Base-by-base conservation (phyloP, 2,329 filamentous ascomycete genomes). In the Ophiostoma montium region DNA sequence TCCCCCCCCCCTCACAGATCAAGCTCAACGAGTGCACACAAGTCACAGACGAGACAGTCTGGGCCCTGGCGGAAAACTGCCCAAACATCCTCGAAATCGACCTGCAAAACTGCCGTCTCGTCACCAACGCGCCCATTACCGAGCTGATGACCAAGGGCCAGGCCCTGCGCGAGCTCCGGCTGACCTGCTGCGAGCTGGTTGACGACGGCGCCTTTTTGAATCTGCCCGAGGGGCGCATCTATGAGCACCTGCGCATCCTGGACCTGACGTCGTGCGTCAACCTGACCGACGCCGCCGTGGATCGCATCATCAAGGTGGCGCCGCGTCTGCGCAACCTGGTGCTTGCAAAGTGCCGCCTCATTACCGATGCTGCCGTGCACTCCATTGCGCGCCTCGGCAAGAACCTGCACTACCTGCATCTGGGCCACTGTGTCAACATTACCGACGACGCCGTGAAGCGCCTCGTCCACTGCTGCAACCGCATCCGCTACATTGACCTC, bases 11-110 rank as follows among this genome's bases (percentile, higher is more conserved):
- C 11, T 27, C 41, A 30, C 58, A 92, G 80, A 75, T 98, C 57
- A 98, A 98, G 76, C 75, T 98, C 53, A 98, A 96, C 64, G 85
- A 89, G 50, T 95, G 92, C 62, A 65, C 68, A n/a, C 84, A 94
- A 64, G 70, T 95, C 32, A 87, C 84, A 35, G 87, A 96, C 61
- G 72, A 75, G 45, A 82, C 88, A 7, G 82, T 96, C 54, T 70
- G 86, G 51, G 85, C 88, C 3, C 94, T 98, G 61, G 90, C 92
- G 6, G 72, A 81, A 42, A 78, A 94, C 65, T 95, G 90, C 62
- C 86, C 82, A 12, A 90, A 95, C 56, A 88, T 98, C 31, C 80
- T 98, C 54, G 92, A 98, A 65, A 95, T 98, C 53, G 92, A 98
- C 62, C 76, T 98, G 13, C 86, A 95, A 57, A 84, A 87, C 57